Conservation (phyloP, 495 filamentous ascomycete genomes). For the Pyrenopolyporus hunteri region DNA sequence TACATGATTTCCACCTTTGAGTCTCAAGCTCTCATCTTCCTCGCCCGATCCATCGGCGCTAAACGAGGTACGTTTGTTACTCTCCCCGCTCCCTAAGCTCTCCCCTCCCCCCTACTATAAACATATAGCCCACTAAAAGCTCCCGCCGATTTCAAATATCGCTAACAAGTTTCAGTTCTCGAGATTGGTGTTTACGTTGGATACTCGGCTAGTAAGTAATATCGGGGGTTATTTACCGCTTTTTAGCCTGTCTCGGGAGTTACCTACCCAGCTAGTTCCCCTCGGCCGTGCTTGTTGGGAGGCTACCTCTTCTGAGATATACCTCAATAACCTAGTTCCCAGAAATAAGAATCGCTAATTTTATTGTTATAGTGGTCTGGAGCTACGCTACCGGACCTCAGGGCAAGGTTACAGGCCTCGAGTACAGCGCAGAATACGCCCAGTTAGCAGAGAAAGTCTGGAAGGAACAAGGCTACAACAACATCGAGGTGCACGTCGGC, state of each 20-base stretch:
- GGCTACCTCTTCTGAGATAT: too few species aligned
- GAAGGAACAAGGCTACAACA: conserved; percentile 39
- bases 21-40: conserved; percentile 40
- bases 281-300: too few species aligned
- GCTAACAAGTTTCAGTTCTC: conserved; percentile 36
- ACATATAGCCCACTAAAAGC: not conserved
- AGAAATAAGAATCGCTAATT: not conserved
- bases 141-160: not conserved
- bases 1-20: conserved; percentile 48
- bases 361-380: conserved; percentile 34
- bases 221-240: not conserved
- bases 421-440: conserved; percentile 43
- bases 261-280: too few species aligned
- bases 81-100: not conserved
- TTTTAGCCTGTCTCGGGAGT: conserved; percentile 25
- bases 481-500: conserved; percentile 44
- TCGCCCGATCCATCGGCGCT: conserved; percentile 42
- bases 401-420: conserved; percentile 48
- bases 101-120: not conserved
- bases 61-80: conserved; percentile 39
- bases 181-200: conserved; percentile 49
- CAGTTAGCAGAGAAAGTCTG: conserved; percentile 34
- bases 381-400: conserved; percentile 41
- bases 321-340: not conserved
- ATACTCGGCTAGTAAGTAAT: conserved; percentile 40